Base-by-base conservation (phyloP, 1,284 basidiomycete genomes). In the Ceratobasidium sp. region DNA sequence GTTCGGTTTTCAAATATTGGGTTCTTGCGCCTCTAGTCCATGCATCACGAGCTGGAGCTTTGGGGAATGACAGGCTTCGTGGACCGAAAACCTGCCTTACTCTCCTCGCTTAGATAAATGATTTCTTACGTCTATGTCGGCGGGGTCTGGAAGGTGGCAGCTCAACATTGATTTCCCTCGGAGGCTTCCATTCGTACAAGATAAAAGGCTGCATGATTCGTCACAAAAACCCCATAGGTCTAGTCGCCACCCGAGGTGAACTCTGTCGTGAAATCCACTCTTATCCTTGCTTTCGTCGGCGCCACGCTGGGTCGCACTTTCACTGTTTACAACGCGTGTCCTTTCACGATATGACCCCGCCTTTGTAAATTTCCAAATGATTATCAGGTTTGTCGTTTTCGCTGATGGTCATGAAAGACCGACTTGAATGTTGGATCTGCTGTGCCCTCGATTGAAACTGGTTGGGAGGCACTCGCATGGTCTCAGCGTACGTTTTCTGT, bases 381-480 rank as follows among this genome's bases (percentile, higher is more conserved):
- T 55, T n/a, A 60, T 69, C 38, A 57, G 67, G 67, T 55, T 55
- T 4, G 67, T 25, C 8, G n/a, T 8, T 40, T 70, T 52, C 22
- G 17, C 29, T 12, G 6, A 42, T 40, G 32, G 12, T 7, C 7
- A 2, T 27, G 25, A n/a, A 29, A 77, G 40, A 42, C 49, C 42
- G n/a, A 65, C n/a, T 25, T 38, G 2, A 10, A 47, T 25, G 25
- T 31, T 29, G 1, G 34, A 20, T 47, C 52, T 27, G 67, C 67
- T 35, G 64, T 68, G 78, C 58, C 81, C 74, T 5, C 4, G 6
- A n/a, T 69, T 22, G 57, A 35, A 13, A 74, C 72, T 17, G 74
- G 76, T 79, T 86, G 84, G 84, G 77, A 80, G 72, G 83, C 83
- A 13, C 69, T 71, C 3, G 70, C 81, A 0, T 79, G 73, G 47